Base-by-base conservation (phyloP, 768 basidiomycete species). In the Amanita thiersii region DNA sequence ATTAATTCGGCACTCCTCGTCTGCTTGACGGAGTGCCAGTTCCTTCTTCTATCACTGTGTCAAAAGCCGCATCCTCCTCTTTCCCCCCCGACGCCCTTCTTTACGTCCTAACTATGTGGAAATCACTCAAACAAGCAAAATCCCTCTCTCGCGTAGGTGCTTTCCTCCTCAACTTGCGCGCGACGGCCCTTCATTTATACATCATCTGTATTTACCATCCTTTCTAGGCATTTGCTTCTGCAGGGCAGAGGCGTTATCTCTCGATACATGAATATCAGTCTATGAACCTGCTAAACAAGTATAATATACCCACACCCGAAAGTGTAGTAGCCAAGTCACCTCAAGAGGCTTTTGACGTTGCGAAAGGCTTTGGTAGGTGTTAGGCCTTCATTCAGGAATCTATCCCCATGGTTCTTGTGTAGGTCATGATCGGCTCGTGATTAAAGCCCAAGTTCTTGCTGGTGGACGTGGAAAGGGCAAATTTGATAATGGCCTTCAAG, bases 251-350 rank as follows among this genome's bases (percentile, higher is more conserved):
- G 68, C 87, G 92, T 50, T 86, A 80, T 60, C 79, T 97, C 54
- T 94, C 91, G 18, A 92, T 99, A 55, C 96, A 99, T 66, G 96
- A 99, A 68, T 89, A 96, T 68, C 93, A 98, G 63, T 94, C 92
- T 32, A 86, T 98, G 63, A 81, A 83, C 50, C 72, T 99, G 34
- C 77, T 99, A 52, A 96, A 97, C 68, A 52, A 98, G 93, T 96
- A 96, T 63, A 92, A 90, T 15, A 85, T 98, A 43, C 82, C 90
- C 9, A 98, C 94, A 10, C 96, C 96, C 12, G 92, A 87, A 66
- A 84, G 90, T 55, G 65, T 90, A 23, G 70, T 81, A 26, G 96
- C 96, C 29, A 86, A 86, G 59, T 75, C 88, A 15, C 79, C 92
- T 0, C 72, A 88, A 52, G 96, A 98, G 63, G 93, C 92, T 2